Percentiles rank a stretch among this genome's conserved stretches.
These are phyloP conservation scores for Solanum chmielewskii DNA, from an alignment of 257 asterid species.

Conservation along the genomic window DNA sequence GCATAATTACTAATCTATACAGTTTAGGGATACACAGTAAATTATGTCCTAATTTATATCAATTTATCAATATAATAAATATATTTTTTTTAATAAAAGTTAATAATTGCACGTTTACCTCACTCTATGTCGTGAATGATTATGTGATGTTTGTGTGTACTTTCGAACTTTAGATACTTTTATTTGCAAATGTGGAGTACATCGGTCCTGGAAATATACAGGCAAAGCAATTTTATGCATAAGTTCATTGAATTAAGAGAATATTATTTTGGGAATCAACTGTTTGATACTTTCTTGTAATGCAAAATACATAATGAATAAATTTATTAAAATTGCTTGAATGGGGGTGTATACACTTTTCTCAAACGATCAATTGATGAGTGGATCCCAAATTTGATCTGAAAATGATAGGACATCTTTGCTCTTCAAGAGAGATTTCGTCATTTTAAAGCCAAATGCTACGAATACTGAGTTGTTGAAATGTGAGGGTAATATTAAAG, in stretches of 20 bases:
- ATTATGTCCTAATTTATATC: too few species aligned
- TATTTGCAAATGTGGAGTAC: not conserved
- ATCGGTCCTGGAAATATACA: not conserved
- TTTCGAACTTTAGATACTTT: not conserved
- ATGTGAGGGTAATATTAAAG: not conserved
- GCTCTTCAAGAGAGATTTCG: not conserved
- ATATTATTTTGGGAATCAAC: not conserved
- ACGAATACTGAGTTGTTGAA: not conserved
- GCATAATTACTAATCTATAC: too few species aligned
- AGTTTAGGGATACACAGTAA: too few species aligned
- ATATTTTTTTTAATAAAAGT: too few species aligned
- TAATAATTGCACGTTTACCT: too few species aligned
- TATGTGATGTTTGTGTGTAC: not conserved
- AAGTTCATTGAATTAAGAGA: not conserved
- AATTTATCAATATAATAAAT: too few species aligned
- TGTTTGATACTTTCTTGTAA: conserved; percentile 3
- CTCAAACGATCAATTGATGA: not conserved
- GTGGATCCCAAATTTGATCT: not conserved
- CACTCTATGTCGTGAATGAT: too few species aligned
- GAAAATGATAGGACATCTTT: not conserved
- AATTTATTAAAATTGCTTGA: not conserved
- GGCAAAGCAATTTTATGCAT: not conserved
- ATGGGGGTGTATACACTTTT: not conserved
- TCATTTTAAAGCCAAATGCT: not conserved
- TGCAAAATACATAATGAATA: not conserved